Conservation (phyloP, 2,329 filamentous ascomycete species). For the Sporothrix mexicana region DNA sequence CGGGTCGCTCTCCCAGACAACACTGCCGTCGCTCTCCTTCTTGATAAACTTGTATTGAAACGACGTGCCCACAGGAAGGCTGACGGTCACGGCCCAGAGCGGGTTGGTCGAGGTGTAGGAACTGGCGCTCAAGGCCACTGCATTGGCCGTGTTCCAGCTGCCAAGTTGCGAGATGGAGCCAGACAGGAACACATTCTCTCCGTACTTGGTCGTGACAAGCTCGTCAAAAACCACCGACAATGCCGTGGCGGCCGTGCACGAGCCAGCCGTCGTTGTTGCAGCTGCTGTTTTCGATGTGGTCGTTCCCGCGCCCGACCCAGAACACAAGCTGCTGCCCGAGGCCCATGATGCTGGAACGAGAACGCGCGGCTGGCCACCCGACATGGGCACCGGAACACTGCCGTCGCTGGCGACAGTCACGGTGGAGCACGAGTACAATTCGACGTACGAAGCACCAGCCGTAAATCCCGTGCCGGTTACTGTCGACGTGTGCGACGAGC, state of each 20-base stretch:
- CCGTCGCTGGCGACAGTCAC: conserved; percentile 47
- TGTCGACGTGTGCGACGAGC: conserved; percentile 38
- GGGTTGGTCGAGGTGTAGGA: conserved; percentile 65
- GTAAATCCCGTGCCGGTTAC: conserved; percentile 40
- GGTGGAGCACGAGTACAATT: conserved; percentile 39
- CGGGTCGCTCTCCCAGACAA: conserved; percentile 69
- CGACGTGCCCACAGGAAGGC: conserved; percentile 59
- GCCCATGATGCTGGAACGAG: conserved; percentile 38
- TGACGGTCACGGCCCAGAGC: conserved; percentile 65
- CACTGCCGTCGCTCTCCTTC: conserved; percentile 57
- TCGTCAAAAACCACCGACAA: conserved; percentile 65
- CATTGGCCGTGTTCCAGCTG: conserved; percentile 62
- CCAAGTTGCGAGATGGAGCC: conserved; percentile 67
- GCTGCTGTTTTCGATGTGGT: conserved; percentile 18
- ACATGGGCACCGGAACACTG: conserved; percentile 51
- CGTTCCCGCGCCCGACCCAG: conserved; percentile 40
- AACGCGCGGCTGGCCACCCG: conserved; percentile 40
- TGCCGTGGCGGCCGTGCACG: conserved; percentile 54
- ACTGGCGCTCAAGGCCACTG: conserved; percentile 61
- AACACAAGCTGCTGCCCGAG: conserved; percentile 46
- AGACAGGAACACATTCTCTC: conserved; percentile 69
- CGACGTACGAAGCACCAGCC: conserved; percentile 39
- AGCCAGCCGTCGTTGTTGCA: neutral
- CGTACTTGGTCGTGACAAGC: conserved; percentile 61
- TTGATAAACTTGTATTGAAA: conserved; percentile 74